A percentile compares a stretch with the other conserved stretches of the same genome.
phyloP scores from a whole-genome alignment of 1,284 basidiomycete species.

The Lentinula novae-zelandiae region DNA sequence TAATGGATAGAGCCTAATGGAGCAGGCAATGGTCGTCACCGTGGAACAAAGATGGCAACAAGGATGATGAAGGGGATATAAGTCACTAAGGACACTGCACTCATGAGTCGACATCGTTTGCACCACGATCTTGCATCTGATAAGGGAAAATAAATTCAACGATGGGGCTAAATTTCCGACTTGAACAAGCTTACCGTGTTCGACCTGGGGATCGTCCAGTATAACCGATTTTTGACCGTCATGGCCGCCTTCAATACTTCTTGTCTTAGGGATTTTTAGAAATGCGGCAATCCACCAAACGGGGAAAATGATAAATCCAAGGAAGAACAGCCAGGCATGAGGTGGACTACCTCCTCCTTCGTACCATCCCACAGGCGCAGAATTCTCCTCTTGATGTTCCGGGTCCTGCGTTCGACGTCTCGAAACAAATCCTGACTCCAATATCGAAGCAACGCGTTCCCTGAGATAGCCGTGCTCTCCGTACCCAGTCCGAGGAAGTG shows the following conservation, averaged over 20 bases:
- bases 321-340: slow-evolving; percentile 73
- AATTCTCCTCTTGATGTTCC: slow-evolving; percentile 20
- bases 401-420: neutral
- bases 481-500: slow-evolving; percentile 29
- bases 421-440: neutral
- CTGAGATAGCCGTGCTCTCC: slow-evolving; percentile 18
- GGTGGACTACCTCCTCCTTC: slow-evolving; percentile 63
- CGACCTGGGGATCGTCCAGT: slow-evolving; percentile 74
- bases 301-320: slow-evolving; percentile 72
- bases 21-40: neutral
- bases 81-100: slow-evolving; percentile 61
- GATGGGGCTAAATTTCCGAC: slow-evolving; percentile 4
- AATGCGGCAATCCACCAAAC: slow-evolving; percentile 72
- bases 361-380: slow-evolving; percentile 35
- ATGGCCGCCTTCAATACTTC: slow-evolving; percentile 48
- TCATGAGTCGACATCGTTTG: slow-evolving; percentile 67
- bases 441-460: slow-evolving; percentile 3
- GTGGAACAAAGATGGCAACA: slow-evolving; percentile 57
- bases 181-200: slow-evolving; percentile 51
- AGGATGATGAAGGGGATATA: slow-evolving; percentile 75
- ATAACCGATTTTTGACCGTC: slow-evolving; percentile 67
- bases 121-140: slow-evolving; percentile 72
- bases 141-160: neutral
- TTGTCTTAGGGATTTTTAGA: slow-evolving; percentile 50
- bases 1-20: neutral